Evolutionary conservation across 345 rosid species (phyloP).

Genomic region (rapeseed (Brassica napus)): DNA sequence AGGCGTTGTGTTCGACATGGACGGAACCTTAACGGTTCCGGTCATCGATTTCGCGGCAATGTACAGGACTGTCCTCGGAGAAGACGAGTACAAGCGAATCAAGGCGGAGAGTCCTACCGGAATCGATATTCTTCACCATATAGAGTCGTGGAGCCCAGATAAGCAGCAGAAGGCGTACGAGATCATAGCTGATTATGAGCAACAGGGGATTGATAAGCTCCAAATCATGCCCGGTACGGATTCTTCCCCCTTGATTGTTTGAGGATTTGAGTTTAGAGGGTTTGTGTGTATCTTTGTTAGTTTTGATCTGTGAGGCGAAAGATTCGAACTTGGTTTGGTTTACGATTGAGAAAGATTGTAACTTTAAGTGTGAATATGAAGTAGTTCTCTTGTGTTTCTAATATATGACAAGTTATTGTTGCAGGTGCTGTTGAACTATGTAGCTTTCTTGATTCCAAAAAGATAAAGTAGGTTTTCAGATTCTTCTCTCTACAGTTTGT

Average conservation of each 20-base stretch:
- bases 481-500: background rate
- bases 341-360: background rate
- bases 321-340: conserved; percentile 8
- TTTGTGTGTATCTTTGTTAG: background rate
- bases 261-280: background rate
- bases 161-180: conserved; percentile 61
- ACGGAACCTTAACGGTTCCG: conserved; percentile 91
- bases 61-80: conserved; percentile 85
- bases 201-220: conserved; percentile 73
- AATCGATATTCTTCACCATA: conserved; percentile 76
- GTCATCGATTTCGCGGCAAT: conserved; percentile 86
- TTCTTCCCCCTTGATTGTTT: background rate
- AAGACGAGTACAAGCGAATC: conserved; percentile 64
- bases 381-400: conserved; percentile 11
- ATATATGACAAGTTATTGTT: conserved; percentile 17
- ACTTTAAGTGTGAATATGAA: background rate
- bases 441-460: conserved; percentile 81
- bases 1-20: conserved; percentile 82
- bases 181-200: conserved; percentile 69
- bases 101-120: conserved; percentile 73
- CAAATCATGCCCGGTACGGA: conserved; percentile 89
- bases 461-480: conserved; percentile 59
- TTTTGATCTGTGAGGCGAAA: background rate
- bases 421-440: conserved; percentile 83
- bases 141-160: conserved; percentile 70